phyloP scores from a whole-genome alignment of 805 yeast genomes.

The Trichomonascus vanleenenianus region DNA sequence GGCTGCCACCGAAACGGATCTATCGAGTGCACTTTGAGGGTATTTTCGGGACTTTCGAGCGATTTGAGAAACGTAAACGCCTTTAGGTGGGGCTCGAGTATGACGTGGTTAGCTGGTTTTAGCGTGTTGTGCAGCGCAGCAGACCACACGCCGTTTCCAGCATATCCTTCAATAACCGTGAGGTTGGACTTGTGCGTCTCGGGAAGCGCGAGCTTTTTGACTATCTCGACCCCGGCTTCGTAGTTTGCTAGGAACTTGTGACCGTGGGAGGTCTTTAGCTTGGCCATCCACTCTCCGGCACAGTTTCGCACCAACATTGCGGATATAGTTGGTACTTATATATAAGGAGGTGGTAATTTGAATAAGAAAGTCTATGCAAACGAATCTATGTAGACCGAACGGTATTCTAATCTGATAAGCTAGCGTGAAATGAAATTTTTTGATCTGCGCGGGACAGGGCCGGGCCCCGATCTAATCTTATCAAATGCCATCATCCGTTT shows the following conservation, averaged over 20 bases:
- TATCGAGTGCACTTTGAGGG: slow-evolving; percentile 19
- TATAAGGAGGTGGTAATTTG: background rate
- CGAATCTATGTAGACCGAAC: no score
- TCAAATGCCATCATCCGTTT: no score
- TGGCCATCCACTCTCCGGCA: background rate
- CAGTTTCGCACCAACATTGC: background rate
- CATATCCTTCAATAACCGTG: slow-evolving; percentile 24
- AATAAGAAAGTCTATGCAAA: no score
- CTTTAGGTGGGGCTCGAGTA: slow-evolving; percentile 46
- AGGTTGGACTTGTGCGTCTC: background rate
- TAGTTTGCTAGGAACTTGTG: background rate
- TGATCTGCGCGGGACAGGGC: no score
- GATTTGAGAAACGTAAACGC: slow-evolving; percentile 21
- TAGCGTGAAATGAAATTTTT: no score
- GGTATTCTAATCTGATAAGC: no score
- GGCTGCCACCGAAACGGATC: slow-evolving; percentile 69
- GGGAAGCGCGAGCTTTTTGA: background rate
- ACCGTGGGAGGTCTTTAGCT: background rate
- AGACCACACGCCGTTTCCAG: slow-evolving; percentile 52
- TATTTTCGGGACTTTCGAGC: slow-evolving; percentile 3
- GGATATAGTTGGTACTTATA: background rate
- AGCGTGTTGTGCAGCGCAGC: slow-evolving; percentile 52
- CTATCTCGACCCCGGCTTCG: background rate
- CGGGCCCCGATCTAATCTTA: background rate
- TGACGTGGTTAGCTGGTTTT: slow-evolving; percentile 54